A percentile compares a stretch with the other conserved stretches of the same genome.
Conservation (phyloP, 495 filamentous ascomycete genomes). For the Penicillium daleae region DNA sequence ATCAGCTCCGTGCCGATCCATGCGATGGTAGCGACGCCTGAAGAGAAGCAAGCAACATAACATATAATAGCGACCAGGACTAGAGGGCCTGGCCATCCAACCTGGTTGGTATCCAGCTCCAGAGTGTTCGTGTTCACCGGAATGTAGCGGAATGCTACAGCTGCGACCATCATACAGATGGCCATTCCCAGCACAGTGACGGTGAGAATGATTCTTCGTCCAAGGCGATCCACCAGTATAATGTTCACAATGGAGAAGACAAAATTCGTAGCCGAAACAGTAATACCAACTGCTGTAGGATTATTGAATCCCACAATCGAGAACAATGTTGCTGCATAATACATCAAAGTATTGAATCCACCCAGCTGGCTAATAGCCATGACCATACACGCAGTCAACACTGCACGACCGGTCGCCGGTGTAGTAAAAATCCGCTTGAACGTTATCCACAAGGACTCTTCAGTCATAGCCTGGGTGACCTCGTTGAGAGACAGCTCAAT, state of each 20-base stretch:
- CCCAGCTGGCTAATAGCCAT: slow-evolving; percentile 51
- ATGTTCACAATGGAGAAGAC: slow-evolving; percentile 54
- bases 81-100: slow-evolving; percentile 43
- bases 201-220: slow-evolving; percentile 50
- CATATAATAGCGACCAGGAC: slow-evolving; percentile 48
- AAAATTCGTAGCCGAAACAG: slow-evolving; percentile 57
- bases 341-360: slow-evolving; percentile 55
- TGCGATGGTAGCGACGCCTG: slow-evolving; percentile 50
- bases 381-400: slow-evolving; percentile 48
- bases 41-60: slow-evolving; percentile 52
- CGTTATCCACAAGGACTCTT: slow-evolving; percentile 35
- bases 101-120: slow-evolving; percentile 25
- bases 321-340: slow-evolving; percentile 56
- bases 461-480: slow-evolving; percentile 31
- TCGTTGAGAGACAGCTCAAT: slow-evolving; percentile 42
- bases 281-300: slow-evolving; percentile 51
- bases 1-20: slow-evolving; percentile 54
- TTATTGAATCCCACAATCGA: slow-evolving; percentile 55
- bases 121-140: slow-evolving; percentile 47
- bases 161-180: slow-evolving; percentile 44
- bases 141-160: slow-evolving; percentile 54
- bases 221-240: slow-evolving; percentile 50
- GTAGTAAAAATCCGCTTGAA: slow-evolving; percentile 44
- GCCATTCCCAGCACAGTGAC: slow-evolving; percentile 50
- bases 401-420: slow-evolving; percentile 49